Evolutionary conservation across 257 asterid genomes (phyloP).

Genomic region (Capsicum chinense): DNA sequence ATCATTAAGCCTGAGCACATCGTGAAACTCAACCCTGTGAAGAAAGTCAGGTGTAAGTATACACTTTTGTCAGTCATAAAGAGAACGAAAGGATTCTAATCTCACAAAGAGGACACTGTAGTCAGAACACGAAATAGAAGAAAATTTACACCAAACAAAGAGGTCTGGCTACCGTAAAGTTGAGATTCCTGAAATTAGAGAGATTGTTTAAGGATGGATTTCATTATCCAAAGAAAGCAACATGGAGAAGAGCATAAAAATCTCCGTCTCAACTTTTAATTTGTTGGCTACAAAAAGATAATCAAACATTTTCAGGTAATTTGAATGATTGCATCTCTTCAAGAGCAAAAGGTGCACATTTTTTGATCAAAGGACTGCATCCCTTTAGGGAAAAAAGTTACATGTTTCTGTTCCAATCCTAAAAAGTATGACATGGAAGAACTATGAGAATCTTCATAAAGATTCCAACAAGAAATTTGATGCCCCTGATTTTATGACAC

Average conservation of each 20-base stretch:
- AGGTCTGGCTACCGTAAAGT: not conserved
- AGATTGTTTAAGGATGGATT: not conserved
- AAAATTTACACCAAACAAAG: conserved; percentile 23
- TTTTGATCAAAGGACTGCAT: not conserved
- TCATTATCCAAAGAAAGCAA: not conserved
- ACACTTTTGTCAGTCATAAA: conserved; percentile 21
- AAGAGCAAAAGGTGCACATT: conserved; percentile 6
- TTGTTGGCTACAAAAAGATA: not conserved
- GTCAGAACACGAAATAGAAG: conserved; percentile 27
- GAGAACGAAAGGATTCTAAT: conserved; percentile 4
- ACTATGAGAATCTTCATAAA: conserved; percentile 1
- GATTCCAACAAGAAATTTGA: conserved; percentile 14
- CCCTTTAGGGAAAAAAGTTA: not conserved
- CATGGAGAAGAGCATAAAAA: not conserved
- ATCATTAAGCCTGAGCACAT: conserved; percentile 85
- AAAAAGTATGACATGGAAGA: conserved; percentile 11
- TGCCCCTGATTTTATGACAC: conserved; percentile 8
- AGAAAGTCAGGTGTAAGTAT: conserved; percentile 29
- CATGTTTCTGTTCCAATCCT: conserved; percentile 22
- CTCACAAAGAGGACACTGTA: not conserved
- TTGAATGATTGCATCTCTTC: not conserved
- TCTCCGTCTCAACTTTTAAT: not conserved
- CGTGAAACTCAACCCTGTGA: conserved; percentile 90
- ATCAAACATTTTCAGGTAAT: conserved; percentile 1
- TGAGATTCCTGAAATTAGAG: conserved; percentile 7